These are phyloP conservation scores for Lactarius tabidus DNA, from an alignment of 768 basidiomycete genomes.

Conservation along the genomic window DNA sequence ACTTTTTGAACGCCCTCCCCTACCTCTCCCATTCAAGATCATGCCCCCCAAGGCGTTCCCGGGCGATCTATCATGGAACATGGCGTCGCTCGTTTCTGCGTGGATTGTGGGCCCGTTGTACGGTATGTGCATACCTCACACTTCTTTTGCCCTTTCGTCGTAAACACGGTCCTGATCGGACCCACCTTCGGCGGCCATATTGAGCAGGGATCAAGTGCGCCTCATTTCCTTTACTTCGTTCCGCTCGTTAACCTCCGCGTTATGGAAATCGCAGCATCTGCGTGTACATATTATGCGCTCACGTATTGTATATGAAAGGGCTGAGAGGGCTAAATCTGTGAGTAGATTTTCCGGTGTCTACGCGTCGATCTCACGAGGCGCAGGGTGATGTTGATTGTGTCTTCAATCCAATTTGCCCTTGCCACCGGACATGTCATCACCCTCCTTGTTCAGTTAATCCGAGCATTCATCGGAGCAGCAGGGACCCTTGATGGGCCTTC, in stretches of 20 bases:
- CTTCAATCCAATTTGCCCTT: slow-evolving; percentile 11
- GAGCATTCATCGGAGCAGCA: neutral
- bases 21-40: neutral
- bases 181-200: neutral
- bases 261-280: slow-evolving; percentile 1
- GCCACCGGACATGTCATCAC: slow-evolving; percentile 17
- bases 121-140: neutral
- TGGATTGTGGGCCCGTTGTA: slow-evolving; percentile 18
- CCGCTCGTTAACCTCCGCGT: neutral
- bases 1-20: neutral
- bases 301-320: slow-evolving; percentile 2
- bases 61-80: slow-evolving; percentile 6
- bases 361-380: neutral
- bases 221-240: neutral
- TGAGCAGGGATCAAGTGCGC: slow-evolving; percentile 17
- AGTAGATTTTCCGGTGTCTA: neutral
- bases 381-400: slow-evolving; percentile 13
- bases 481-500: neutral
- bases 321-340: slow-evolving; percentile 6
- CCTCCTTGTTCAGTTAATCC: slow-evolving; percentile 9
- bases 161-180: neutral
- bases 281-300: slow-evolving; percentile 11
- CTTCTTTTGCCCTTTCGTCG: neutral
- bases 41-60: slow-evolving; percentile 15
- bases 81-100: neutral